phyloP scores from a whole-genome alignment of 2,329 filamentous ascomycete species.

The Colletotrichum tabaci region DNA sequence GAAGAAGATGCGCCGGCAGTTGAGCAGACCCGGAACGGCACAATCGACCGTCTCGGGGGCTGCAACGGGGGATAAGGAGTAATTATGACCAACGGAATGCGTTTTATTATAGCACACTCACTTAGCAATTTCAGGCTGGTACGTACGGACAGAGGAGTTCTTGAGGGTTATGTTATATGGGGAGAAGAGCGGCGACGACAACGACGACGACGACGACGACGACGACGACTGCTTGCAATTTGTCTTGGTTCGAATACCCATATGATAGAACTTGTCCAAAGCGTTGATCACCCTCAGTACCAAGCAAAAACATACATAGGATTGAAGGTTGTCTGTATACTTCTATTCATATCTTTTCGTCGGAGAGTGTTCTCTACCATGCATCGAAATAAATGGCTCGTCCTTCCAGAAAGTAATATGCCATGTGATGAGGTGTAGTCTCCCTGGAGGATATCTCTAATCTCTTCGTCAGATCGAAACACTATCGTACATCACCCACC shows the following conservation, averaged over 20 bases:
- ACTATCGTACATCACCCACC: constrained; percentile 27
- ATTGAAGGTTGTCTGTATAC: background rate
- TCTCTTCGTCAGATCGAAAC: background rate
- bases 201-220: background rate
- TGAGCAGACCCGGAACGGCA: constrained; percentile 60
- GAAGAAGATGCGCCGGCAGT: constrained; percentile 64
- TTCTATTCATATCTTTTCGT: background rate
- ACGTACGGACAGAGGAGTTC: constrained; percentile 23
- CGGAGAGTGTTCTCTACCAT: background rate
- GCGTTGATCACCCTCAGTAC: background rate
- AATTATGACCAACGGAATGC: background rate
- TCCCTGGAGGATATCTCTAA: constrained; percentile 31
- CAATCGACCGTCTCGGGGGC: constrained; percentile 49
- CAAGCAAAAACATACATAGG: background rate
- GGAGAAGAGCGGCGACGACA: background rate
- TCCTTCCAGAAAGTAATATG: background rate
- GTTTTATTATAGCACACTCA: constrained; percentile 10
- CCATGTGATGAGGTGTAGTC: constrained; percentile 10
- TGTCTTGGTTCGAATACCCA: constrained; percentile 33
- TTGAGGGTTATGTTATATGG: background rate
- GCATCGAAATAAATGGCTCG: background rate
- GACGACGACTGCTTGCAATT: background rate
- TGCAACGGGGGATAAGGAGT: constrained; percentile 17
- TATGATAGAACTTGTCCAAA: constrained; percentile 20
- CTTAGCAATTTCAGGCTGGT: constrained; percentile 1